A percentile compares a stretch with the other conserved stretches of the same genome.
These are phyloP conservation scores for Paramyrothecium sp. DNA, from an alignment of 2,329 filamentous ascomycete species.

Conservation along the genomic window DNA sequence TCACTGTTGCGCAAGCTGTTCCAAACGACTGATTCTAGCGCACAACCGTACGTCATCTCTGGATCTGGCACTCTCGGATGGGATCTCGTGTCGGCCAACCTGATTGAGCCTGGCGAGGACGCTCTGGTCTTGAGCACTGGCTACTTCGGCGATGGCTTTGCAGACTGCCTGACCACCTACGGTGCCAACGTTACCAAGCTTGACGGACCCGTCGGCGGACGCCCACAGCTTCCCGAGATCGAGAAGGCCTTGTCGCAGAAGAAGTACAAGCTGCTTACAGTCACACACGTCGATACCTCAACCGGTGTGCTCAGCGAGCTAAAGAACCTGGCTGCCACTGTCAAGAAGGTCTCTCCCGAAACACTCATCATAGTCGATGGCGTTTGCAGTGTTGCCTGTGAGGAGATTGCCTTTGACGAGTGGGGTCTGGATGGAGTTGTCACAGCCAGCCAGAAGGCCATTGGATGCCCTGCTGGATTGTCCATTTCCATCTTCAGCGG, in stretches of 20 bases:
- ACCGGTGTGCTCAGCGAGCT: constrained; percentile 94
- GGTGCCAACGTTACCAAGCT: constrained; percentile 88
- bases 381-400: constrained; percentile 93
- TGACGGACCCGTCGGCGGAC: constrained; percentile 82
- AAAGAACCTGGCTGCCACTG: constrained; percentile 76
- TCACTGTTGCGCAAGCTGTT: constrained; percentile 89
- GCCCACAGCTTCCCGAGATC: constrained; percentile 82
- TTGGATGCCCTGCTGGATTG: constrained; percentile 90
- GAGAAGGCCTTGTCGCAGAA: constrained; percentile 87
- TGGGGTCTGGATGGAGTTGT: constrained; percentile 93
- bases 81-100: constrained; percentile 93
- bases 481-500: constrained; percentile 94
- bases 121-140: constrained; percentile 92
- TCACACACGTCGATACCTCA: constrained; percentile 96
- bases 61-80: constrained; percentile 95
- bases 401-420: constrained; percentile 94
- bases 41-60: constrained; percentile 90
- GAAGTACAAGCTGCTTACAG: constrained; percentile 89
- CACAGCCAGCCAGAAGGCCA: constrained; percentile 95
- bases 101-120: constrained; percentile 85
- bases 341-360: constrained; percentile 83
- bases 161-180: constrained; percentile 88
- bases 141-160: constrained; percentile 96
- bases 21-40: constrained; percentile 77
- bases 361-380: constrained; percentile 92